Evolutionary conservation across 331 rosid species (phyloP), one percentile per base, ranked within the genome.

Genomic region (Malus hybrid): DNA sequence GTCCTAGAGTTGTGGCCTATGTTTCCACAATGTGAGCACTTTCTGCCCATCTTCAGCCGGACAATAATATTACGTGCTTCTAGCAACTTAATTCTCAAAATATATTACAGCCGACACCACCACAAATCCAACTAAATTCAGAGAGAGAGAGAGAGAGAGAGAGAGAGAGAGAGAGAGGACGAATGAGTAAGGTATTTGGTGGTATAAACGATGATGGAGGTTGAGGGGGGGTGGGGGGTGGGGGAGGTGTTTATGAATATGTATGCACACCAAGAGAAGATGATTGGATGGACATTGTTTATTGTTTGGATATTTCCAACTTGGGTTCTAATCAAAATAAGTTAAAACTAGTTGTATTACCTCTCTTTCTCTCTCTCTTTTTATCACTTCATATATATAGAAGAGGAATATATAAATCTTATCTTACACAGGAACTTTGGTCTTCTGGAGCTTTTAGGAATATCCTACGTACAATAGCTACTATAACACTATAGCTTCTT

Each of bases 21-120:
- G 84, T 86, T 90, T 67, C 97, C 96, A 89, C 98, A 94, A 86
- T 94, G 98, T 70, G 98, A 91, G 81, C 98, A 94, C 81, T 94
- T 94, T 69, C 98, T 90, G 1, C 88, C 97, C 98, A 94, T 94
- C 72, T 74, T 78, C 67, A 57, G 78, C 63, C 54, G 32, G 57
- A 63, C 80, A 72, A 29, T 29, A 18, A 33, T 34, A 48, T 31
- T 63, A 29, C 24, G 27, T 19, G 60, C 64, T 31, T 13, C 54
- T 56, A 14, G 19, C 44, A 36, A 60, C 52, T 42, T 65, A 16
- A 78, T 36, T 20, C 74, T 60, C 77, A 44, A 65, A 68, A 71
- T 69, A 24, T 39, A 39, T 39, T 39, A 39, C 46, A 39, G 46
- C 46, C 46, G 46, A 39, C 13, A 39, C 46, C 46, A 39, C 46